Conservation (phyloP, 305 asterid genomes). For the Andrographis paniculata region DNA sequence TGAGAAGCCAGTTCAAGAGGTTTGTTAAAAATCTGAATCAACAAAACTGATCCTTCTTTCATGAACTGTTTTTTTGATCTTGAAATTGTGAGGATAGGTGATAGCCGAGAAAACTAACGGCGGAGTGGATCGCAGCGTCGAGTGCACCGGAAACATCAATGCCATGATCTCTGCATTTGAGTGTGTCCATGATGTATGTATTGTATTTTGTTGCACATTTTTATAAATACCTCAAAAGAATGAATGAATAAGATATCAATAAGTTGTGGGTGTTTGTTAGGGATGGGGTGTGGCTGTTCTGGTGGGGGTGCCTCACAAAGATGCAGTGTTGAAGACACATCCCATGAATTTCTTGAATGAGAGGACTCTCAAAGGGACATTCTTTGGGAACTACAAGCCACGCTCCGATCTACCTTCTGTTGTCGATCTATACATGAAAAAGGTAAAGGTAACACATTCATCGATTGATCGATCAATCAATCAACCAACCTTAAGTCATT, state of each 20-base stretch:
- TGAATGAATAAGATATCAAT: not conserved
- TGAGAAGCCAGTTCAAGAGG: conserved; percentile 51
- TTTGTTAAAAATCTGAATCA: no score
- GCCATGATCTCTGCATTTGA: conserved; percentile 84
- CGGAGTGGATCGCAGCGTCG: conserved; percentile 72
- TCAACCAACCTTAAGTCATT: not conserved
- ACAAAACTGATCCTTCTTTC: no score
- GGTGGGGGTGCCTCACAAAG: conserved; percentile 71
- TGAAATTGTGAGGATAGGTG: no score
- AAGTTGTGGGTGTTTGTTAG: conserved; percentile 10
- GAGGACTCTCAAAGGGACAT: conserved; percentile 73
- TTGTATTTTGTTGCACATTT: not conserved
- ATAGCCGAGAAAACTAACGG: conserved; percentile 64
- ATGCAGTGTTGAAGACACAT: conserved; percentile 54
- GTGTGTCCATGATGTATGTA: conserved; percentile 67
- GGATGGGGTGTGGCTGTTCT: conserved; percentile 85
- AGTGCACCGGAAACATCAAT: conserved; percentile 61
- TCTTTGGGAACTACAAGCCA: conserved; percentile 73
- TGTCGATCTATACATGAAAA: not conserved
- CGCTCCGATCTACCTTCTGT: conserved; percentile 32
- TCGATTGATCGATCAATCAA: no score
- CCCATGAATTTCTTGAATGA: conserved; percentile 52
- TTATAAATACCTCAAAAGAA: not conserved
- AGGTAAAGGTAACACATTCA: conserved; percentile 17
- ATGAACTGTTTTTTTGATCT: no score